phyloP scores from a whole-genome alignment of 176 grass and related monocot species.

The Lolium rigidum region DNA sequence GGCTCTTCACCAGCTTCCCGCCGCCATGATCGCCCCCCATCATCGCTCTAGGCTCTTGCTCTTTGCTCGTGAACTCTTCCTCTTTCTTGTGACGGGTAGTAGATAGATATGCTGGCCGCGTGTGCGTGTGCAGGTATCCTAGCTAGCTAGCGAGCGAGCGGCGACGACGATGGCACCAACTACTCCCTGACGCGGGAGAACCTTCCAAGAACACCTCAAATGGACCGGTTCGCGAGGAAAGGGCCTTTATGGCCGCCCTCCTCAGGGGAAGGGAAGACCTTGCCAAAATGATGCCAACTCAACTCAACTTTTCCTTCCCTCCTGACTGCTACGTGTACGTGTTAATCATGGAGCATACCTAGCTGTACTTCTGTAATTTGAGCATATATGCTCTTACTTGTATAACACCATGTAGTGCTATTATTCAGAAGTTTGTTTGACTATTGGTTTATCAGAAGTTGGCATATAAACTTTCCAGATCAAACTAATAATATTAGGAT shows the following conservation, averaged over 20 bases:
- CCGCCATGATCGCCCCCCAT: slow-evolving; percentile 54
- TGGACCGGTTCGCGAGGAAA: slow-evolving; percentile 45
- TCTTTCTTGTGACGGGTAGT: slow-evolving; percentile 33
- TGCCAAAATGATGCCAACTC: slow-evolving; percentile 32
- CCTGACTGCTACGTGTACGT: slow-evolving; percentile 37
- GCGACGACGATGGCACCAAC: slow-evolving; percentile 28
- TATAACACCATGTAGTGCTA: background rate
- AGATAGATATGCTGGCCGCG: slow-evolving; percentile 29
- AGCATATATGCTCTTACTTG: background rate
- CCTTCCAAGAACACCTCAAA: slow-evolving; percentile 52
- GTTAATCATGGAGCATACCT: background rate
- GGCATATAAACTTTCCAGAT: background rate
- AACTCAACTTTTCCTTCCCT: background rate
- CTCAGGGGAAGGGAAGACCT: background rate
- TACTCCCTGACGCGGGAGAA: slow-evolving; percentile 54
- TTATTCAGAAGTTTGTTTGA: background rate
- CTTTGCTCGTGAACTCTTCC: slow-evolving; percentile 8
- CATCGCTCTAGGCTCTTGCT: slow-evolving; percentile 14
- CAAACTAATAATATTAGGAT: background rate
- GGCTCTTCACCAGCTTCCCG: slow-evolving; percentile 61
- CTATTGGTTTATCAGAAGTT: background rate
- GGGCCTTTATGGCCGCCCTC: slow-evolving; percentile 34
- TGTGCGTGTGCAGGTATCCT: slow-evolving; percentile 17
- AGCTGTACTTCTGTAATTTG: background rate
- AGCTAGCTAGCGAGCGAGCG: background rate